phyloP scores from a whole-genome alignment of 768 basidiomycete genomes.

The Tulasnella sp. region DNA sequence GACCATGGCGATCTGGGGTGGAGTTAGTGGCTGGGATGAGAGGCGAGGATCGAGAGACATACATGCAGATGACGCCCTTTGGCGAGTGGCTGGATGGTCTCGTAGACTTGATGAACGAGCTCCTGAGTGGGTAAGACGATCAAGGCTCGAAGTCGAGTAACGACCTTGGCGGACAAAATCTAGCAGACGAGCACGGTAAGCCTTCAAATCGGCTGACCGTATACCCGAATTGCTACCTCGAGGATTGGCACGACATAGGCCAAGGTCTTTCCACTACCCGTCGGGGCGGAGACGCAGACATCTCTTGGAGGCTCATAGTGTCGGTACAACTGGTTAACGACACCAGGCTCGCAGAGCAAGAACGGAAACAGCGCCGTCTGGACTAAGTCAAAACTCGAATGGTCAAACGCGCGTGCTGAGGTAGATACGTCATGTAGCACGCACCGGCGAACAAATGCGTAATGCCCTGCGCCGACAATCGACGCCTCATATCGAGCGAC shows the following conservation, averaged over 20 bases:
- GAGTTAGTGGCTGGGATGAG: background rate
- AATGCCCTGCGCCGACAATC: constrained; percentile 68
- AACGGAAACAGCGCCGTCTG: constrained; percentile 82
- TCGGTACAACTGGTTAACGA: constrained; percentile 39
- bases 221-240: constrained; percentile 40
- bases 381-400: constrained; percentile 36
- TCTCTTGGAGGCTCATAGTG: constrained; percentile 61
- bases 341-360: constrained; percentile 40
- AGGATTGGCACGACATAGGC: constrained; percentile 92
- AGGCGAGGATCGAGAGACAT: constrained; percentile 11
- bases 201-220: background rate
- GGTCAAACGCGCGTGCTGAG: background rate
- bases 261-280: constrained; percentile 94
- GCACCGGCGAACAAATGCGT: constrained; percentile 77
- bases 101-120: constrained; percentile 80
- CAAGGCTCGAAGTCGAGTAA: constrained; percentile 78
- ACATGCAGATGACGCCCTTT: constrained; percentile 86
- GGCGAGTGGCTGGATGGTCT: constrained; percentile 74
- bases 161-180: constrained; percentile 57
- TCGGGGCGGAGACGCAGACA: constrained; percentile 90
- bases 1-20: constrained; percentile 50
- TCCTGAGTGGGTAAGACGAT: constrained; percentile 90
- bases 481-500: constrained; percentile 44
- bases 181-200: constrained; percentile 24
- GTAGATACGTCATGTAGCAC: constrained; percentile 20